Evolutionary conservation across 495 filamentous ascomycete species (phyloP).

Genomic region (Penicillium turbatum): DNA sequence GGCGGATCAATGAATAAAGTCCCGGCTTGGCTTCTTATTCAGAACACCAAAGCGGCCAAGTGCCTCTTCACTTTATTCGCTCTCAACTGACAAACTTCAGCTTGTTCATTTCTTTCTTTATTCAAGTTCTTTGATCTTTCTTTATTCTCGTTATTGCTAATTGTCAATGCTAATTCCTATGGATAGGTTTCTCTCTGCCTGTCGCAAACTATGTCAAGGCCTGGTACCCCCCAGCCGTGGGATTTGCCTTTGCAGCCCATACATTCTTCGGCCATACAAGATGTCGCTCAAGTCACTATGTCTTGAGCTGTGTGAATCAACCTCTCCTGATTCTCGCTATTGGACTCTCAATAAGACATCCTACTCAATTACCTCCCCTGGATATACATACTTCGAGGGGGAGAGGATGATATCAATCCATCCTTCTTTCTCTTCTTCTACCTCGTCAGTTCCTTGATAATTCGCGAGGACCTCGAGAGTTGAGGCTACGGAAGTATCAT

Average conservation of each 20-base stretch:
- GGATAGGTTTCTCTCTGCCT: constrained; percentile 2
- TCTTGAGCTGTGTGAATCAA: constrained; percentile 4
- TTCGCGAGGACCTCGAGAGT: too few species aligned
- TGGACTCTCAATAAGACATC: constrained; percentile 1
- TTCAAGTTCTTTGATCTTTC: not conserved
- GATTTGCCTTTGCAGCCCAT: constrained; percentile 7
- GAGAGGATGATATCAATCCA: not conserved
- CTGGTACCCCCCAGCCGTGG: not conserved
- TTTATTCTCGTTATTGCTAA: not conserved
- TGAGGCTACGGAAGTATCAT: not conserved
- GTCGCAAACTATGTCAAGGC: constrained; percentile 2
- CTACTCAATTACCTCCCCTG: not conserved
- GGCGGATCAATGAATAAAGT: constrained; percentile 5
- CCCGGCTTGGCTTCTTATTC: not conserved
- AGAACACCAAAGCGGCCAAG: constrained; percentile 6
- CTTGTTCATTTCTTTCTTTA: not conserved
- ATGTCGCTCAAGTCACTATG: not conserved
- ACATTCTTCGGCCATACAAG: constrained; percentile 2
- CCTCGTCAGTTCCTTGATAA: not conserved
- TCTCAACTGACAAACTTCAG: not conserved
- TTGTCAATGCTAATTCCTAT: constrained; percentile 3
- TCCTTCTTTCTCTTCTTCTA: not conserved
- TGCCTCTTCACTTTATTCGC: not conserved
- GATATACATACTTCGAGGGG: not conserved
- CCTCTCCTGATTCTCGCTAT: constrained; percentile 2